A percentile compares a stretch with the other conserved stretches of the same genome.
phyloP scores from a whole-genome alignment of 176 grass and related monocot species.

The Paspalum notatum region DNA sequence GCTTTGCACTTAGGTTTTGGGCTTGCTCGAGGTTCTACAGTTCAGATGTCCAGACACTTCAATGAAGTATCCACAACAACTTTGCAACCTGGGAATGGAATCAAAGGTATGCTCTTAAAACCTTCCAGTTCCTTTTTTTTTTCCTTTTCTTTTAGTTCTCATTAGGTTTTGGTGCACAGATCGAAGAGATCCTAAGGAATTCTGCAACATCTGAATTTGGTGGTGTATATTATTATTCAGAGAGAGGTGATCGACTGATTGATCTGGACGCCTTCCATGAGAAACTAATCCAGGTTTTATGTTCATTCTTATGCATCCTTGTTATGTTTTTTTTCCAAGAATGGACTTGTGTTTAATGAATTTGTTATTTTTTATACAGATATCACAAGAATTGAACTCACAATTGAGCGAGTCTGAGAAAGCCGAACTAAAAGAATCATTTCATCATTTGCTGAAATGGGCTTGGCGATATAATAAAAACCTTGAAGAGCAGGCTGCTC shows the following conservation, averaged over 20 bases:
- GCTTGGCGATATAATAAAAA: constrained; percentile 91
- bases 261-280: constrained; percentile 86
- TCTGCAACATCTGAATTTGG: constrained; percentile 72
- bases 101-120: constrained; percentile 49
- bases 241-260: constrained; percentile 87
- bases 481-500: constrained; percentile 96
- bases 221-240: constrained; percentile 93
- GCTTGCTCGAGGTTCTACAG: constrained; percentile 85
- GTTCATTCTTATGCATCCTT: constrained; percentile 29
- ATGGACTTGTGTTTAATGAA: constrained; percentile 19
- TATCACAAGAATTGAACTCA: constrained; percentile 55
- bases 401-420: constrained; percentile 72
- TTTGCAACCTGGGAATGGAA: constrained; percentile 67
- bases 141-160: constrained; percentile 29
- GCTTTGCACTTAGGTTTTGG: constrained; percentile 70
- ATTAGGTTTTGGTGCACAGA: constrained; percentile 48
- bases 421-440: constrained; percentile 68
- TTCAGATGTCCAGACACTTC: constrained; percentile 79
- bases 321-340: neutral
- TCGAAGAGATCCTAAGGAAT: constrained; percentile 73
- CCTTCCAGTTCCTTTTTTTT: neutral
- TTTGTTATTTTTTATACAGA: constrained; percentile 51
- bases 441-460: constrained; percentile 95
- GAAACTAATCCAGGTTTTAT: constrained; percentile 79
- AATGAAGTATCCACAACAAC: constrained; percentile 66